phyloP scores from a whole-genome alignment of 2,329 filamentous ascomycete species.

The Aureobasidium subglaciale region DNA sequence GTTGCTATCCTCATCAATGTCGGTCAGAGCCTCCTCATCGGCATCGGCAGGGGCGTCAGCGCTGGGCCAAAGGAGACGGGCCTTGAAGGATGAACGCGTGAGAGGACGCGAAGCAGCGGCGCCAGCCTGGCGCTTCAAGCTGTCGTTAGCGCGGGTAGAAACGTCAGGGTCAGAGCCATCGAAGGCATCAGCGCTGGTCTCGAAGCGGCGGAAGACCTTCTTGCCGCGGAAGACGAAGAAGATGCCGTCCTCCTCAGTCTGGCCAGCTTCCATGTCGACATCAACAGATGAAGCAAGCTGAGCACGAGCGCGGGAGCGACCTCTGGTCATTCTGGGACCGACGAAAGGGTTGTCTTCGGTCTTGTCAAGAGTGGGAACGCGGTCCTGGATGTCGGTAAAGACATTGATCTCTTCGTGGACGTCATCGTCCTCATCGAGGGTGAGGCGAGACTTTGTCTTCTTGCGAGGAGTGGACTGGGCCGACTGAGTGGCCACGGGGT shows the following conservation, averaged over 20 bases:
- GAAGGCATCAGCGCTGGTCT: conserved; percentile 34
- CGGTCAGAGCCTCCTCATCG: conserved; percentile 51
- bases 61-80: conserved; percentile 60
- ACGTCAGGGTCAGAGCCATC: conserved; percentile 25
- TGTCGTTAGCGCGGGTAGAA: conserved; percentile 17
- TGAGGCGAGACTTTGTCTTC: conserved; percentile 24
- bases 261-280: conserved; percentile 51
- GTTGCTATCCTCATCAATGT: conserved; percentile 33
- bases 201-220: conserved; percentile 67
- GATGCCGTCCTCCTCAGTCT: conserved; percentile 62
- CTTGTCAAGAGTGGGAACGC: conserved; percentile 59
- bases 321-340: conserved; percentile 36
- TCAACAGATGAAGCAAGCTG: conserved; percentile 46
- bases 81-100: conserved; percentile 64
- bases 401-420: conserved; percentile 50
- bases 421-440: conserved; percentile 23
- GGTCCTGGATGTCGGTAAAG: conserved; percentile 73
- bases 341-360: conserved; percentile 67
- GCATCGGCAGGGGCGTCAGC: conserved; percentile 43
- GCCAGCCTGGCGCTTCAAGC: conserved; percentile 33
- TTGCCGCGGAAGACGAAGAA: conserved; percentile 75
- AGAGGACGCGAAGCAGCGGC: conserved; percentile 41
- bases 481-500: conserved; percentile 54
- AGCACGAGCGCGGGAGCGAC: conserved; percentile 35
- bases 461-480: conserved; percentile 54